Evolutionary conservation across 1,139 yeast species (phyloP).

Genomic region (Magnusiomyces tetraspermus): DNA sequence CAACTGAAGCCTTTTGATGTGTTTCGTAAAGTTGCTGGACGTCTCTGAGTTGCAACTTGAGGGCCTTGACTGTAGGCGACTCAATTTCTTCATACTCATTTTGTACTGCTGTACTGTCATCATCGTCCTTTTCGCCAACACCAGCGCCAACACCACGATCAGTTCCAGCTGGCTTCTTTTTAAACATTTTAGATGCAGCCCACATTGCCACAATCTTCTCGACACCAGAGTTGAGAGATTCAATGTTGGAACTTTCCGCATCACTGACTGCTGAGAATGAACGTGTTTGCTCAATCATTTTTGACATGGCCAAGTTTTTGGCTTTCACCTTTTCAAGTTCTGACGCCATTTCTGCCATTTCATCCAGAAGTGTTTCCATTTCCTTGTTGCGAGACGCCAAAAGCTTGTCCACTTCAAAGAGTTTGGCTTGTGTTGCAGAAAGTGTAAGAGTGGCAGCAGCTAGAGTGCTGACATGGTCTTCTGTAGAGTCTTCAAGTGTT

Average conservation of each 20-base stretch:
- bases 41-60: slow-evolving; percentile 20
- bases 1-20: slow-evolving; percentile 28
- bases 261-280: background rate
- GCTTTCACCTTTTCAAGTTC: slow-evolving; percentile 19
- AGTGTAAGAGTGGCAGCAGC: slow-evolving; percentile 27
- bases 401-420: slow-evolving; percentile 19
- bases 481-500: slow-evolving; percentile 23
- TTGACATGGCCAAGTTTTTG: slow-evolving; percentile 12
- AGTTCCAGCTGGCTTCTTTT: background rate
- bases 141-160: background rate
- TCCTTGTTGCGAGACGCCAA: slow-evolving; percentile 20
- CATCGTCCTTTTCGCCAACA: background rate
- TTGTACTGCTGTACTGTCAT: no score
- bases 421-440: slow-evolving; percentile 23
- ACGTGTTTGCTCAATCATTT: slow-evolving; percentile 5
- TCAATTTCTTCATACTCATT: slow-evolving; percentile 8
- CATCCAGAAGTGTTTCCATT: slow-evolving; percentile 17
- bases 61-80: slow-evolving; percentile 16
- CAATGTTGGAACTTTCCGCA: background rate
- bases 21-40: slow-evolving; percentile 24
- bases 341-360: slow-evolving; percentile 17
- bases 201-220: slow-evolving; percentile 25
- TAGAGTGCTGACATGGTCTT: slow-evolving; percentile 24
- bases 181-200: slow-evolving; percentile 24
- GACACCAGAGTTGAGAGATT: slow-evolving; percentile 14